Base-by-base conservation (phyloP, 1,284 basidiomycete genomes). In the Coniferiporia sulphurascens region DNA sequence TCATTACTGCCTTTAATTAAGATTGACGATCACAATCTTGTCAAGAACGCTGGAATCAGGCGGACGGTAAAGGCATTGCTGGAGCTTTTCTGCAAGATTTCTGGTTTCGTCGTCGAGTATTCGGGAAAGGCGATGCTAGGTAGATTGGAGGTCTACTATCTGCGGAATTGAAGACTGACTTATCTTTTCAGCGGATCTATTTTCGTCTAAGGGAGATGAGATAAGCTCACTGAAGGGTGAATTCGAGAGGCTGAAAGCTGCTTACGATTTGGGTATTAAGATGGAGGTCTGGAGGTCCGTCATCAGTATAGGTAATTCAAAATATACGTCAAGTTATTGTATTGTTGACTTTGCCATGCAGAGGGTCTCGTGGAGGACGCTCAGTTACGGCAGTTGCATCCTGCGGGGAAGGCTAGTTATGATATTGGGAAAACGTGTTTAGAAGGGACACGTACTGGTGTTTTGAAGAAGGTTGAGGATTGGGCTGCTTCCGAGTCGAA, bases 401-500 rank as follows among this genome's bases (percentile, higher is more conserved):
- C 44, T 3, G 44, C 13, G 19, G 27, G 5, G 27, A 2, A 17
- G 17, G 44, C 44, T n/a, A 3, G 8, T 21, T 21, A 46, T n/a
- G 17, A 21, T 46, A 6, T 46, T 8, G 44, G 19, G 44, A 21
- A 46, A 3, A 17, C 2, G 21, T 57, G 56, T 27, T 44, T 57
- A 15, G 41, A 57, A 17, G 56, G 48, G 19, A 44, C 48, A 7
- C 43, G 56, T 19, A 41, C 19, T n/a, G 48, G 19, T 32, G n/a
- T 48, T 13, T 13, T 57, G 13, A 10, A n/a, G 15, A 5, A 13
- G 48, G n/a, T 57, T 1, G 21, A 51, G 6, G 3, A 44, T 4
- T 57, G 56, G 56, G 27, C 38, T 15, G n/a, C 13, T 10, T 50
- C 43, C 5, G 35, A 51, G n/a, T 51, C 56, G 8, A 71, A 64